Evolutionary conservation across 768 basidiomycete genomes (phyloP).

Genomic region (Rhodotorula diobovata): DNA sequence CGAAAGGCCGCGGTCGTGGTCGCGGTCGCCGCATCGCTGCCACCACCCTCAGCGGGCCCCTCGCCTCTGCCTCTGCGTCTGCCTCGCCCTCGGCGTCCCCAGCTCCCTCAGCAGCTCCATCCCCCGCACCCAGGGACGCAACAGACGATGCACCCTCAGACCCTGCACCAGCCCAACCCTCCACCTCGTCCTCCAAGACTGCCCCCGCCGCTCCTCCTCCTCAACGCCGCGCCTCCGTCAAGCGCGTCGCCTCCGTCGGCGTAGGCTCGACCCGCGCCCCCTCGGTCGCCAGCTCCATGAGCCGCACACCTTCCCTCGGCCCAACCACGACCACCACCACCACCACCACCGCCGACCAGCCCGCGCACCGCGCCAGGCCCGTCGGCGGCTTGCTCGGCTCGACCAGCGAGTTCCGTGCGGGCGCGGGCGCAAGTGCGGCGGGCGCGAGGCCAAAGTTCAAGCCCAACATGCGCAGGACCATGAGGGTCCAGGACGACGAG

Average conservation of each 20-base stretch:
- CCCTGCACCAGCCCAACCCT: neutral
- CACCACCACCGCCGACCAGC: too few species aligned
- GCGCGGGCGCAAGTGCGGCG: neutral
- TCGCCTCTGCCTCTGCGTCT: constrained; percentile 1
- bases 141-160: neutral
- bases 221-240: neutral
- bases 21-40: constrained; percentile 15
- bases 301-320: constrained; percentile 3
- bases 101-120: neutral
- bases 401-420: constrained; percentile 30
- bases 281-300: constrained; percentile 7
- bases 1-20: constrained; percentile 24
- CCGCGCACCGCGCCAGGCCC: constrained; percentile 10
- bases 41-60: neutral
- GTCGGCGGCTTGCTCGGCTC: constrained; percentile 31
- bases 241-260: constrained; percentile 27
- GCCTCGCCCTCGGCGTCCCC: constrained; percentile 5
- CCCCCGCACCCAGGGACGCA: neutral
- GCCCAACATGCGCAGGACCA: constrained; percentile 31
- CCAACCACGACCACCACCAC: neutral
- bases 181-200: neutral
- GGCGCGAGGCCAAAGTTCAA: constrained; percentile 24
- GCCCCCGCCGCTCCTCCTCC: neutral
- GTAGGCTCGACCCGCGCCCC: constrained; percentile 11
- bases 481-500: constrained; percentile 12